Base-by-base conservation (phyloP, 805 yeast genomes). In the Cyberlindnera japonica region DNA sequence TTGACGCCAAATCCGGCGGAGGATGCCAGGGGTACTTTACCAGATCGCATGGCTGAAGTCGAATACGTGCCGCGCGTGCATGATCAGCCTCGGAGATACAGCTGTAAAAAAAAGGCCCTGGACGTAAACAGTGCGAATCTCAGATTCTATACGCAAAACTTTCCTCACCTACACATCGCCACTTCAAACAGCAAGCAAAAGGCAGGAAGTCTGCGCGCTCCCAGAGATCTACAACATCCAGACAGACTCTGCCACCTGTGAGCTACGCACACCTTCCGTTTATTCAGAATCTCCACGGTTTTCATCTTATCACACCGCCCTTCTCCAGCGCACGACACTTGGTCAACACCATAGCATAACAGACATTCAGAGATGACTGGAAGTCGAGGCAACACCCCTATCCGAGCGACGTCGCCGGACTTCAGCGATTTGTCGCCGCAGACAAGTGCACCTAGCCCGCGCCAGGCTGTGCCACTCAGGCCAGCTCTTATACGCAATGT, bases 401-500 rank as follows among this genome's bases (percentile, higher is more conserved):
- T n/a, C n/a, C 27, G 26, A 30, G 17, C 21, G 8, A 20, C 26
- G n/a, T 37, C 41, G 5, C 36, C 36, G 7, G 22, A 32, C 5
- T 35, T 27, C 38, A 16, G 26, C 6, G 38, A 27, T 8, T 22
- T 39, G 6, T 34, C 37, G 3, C 43, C 38, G 24, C 38, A 39
- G 26, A 14, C 25, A 3, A 34, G 38, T 29, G 43, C 43, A 13
- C 38, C 43, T 13, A 28, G 35, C 3, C 10, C 33, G 3, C 33
- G 28, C 8, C 34, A 22, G 25, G 23, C 30, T 15, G 6, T 6
- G 11, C 14, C 12, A 3, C 34, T 38, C 6, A 26, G 43, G 7
- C 43, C 43, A 4, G 26, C 15, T 17, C 31, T 39, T 5, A 27
- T 34, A 9, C 43, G 43, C 18, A 33, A 26, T 7, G 34, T 38